Evolutionary conservation across 192 early-diverging fungal species (phyloP).

Genomic region (Powellomyces hirtus): DNA sequence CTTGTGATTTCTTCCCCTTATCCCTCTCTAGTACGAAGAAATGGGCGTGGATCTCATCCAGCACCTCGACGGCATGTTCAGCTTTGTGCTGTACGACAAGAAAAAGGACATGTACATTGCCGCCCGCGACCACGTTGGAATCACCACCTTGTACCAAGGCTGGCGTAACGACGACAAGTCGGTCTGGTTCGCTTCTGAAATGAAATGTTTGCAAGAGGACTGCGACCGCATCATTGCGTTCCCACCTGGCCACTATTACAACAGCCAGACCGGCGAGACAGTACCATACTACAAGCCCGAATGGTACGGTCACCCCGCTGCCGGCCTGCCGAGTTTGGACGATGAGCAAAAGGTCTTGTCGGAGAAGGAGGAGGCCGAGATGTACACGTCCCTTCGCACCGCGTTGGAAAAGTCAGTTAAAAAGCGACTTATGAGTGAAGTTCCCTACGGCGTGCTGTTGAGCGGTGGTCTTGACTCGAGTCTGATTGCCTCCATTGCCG

Average conservation of each 20-base stretch:
- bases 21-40: slow-evolving; percentile 70
- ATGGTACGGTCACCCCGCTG: slow-evolving; percentile 66
- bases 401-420: slow-evolving; percentile 83
- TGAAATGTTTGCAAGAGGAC: slow-evolving; percentile 95
- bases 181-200: slow-evolving; percentile 90
- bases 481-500: slow-evolving; percentile 93
- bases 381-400: slow-evolving; percentile 75
- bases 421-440: slow-evolving; percentile 97
- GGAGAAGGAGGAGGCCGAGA: slow-evolving; percentile 48
- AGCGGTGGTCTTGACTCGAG: slow-evolving; percentile 93
- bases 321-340: slow-evolving; percentile 32
- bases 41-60: slow-evolving; percentile 77
- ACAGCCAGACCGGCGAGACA: slow-evolving; percentile 67
- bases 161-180: slow-evolving; percentile 81
- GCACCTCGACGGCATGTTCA: slow-evolving; percentile 95
- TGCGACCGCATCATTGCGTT: slow-evolving; percentile 97
- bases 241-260: slow-evolving; percentile 94
- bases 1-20: background rate
- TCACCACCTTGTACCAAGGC: slow-evolving; percentile 97
- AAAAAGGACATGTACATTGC: slow-evolving; percentile 79
- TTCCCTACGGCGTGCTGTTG: slow-evolving; percentile 95
- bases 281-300: slow-evolving; percentile 86
- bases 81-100: slow-evolving; percentile 87
- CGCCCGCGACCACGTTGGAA: slow-evolving; percentile 97
- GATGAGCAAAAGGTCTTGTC: slow-evolving; percentile 57